A percentile compares a stretch with the other conserved stretches of the same genome.
These are phyloP conservation scores for Dianthus caryophyllus DNA, from an alignment of 148 eudicot genomes.

Conservation along the genomic window DNA sequence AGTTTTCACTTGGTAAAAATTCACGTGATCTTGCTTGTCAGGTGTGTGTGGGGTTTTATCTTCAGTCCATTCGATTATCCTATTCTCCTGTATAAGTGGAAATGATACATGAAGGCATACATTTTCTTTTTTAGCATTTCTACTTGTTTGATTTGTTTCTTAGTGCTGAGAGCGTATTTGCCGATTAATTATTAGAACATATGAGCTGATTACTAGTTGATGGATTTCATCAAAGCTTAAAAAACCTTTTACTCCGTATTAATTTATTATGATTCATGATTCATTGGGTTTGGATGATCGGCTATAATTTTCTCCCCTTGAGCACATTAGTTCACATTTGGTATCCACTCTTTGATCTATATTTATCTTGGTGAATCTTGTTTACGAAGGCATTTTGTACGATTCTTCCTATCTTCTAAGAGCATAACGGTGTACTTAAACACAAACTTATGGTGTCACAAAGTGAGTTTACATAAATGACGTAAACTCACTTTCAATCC, in stretches of 20 bases:
- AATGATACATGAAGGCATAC: background rate
- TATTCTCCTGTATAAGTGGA: slow-evolving; percentile 1
- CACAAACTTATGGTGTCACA: background rate
- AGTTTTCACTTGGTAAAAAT: slow-evolving; percentile 59
- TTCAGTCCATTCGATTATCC: background rate
- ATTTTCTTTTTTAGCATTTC: background rate
- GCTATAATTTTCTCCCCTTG: too few relatives aligned
- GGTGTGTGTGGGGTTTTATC: slow-evolving; percentile 32
- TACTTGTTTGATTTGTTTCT: background rate
- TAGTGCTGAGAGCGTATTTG: too few relatives aligned
- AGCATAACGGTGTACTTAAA: background rate
- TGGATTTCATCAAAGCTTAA: too few relatives aligned
- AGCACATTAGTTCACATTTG: background rate
- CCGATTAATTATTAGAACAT: too few relatives aligned
- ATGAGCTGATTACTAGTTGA: background rate
- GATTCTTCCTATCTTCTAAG: background rate
- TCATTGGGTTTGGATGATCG: background rate
- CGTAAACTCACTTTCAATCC: background rate
- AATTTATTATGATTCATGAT: background rate
- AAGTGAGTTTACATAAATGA: background rate
- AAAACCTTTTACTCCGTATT: too few relatives aligned
- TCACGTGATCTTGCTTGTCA: slow-evolving; percentile 97
- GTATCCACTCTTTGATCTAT: background rate
- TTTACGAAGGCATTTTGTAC: background rate
- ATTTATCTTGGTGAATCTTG: background rate